Percentiles rank a stretch among this genome's conserved stretches.
These are phyloP conservation scores for Sisymbrium irio DNA, from an alignment of 345 rosid genomes.

Conservation along the genomic window DNA sequence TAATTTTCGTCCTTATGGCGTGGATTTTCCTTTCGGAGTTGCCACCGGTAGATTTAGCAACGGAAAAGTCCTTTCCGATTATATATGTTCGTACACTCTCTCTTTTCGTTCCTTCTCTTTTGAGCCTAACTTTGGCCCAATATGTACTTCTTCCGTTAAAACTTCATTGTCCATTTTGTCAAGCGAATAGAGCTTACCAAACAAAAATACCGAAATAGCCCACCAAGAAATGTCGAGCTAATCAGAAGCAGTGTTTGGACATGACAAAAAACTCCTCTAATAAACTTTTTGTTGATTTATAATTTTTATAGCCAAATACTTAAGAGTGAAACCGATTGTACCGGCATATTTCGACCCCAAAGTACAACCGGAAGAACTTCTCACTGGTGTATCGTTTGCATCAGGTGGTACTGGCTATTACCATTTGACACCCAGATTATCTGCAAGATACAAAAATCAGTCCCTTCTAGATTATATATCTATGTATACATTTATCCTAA, in stretches of 20 bases:
- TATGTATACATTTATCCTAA: background rate
- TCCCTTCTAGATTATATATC: background rate
- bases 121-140: background rate
- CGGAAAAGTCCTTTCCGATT: slow-evolving; percentile 49
- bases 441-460: slow-evolving; percentile 24
- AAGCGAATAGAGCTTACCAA: no score
- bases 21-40: slow-evolving; percentile 37
- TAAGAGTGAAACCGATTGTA: background rate
- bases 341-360: background rate
- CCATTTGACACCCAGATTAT: slow-evolving; percentile 5
- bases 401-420: slow-evolving; percentile 19
- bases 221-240: no score
- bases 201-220: no score
- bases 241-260: no score
- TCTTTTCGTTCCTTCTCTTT: background rate
- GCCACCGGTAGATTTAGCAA: slow-evolving; percentile 60
- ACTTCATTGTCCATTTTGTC: no score
- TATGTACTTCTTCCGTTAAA: background rate
- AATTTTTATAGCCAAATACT: slow-evolving; percentile 39
- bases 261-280: no score
- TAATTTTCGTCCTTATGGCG: slow-evolving; percentile 15
- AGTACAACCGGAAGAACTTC: background rate
- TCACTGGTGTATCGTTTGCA: background rate
- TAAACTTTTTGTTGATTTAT: no score
- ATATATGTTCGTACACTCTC: slow-evolving; percentile 18